Base-by-base conservation (phyloP, 1,284 basidiomycete species). In the Bjerkandera adusta region DNA sequence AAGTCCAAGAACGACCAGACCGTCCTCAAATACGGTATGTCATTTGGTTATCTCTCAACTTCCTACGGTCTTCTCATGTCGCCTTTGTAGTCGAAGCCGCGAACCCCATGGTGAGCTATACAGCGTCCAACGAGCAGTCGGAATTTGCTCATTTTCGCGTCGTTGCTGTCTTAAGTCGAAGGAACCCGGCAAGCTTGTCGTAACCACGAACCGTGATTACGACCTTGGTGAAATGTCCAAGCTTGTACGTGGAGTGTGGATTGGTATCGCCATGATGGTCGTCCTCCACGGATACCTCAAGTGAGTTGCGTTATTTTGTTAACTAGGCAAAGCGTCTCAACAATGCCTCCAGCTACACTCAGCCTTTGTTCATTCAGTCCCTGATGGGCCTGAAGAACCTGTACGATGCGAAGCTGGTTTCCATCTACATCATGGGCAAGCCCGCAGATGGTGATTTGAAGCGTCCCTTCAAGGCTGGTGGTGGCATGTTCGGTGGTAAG, bases 1-100 rank as follows among this genome's bases (percentile, higher is more conserved):
- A 94, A 92, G 77, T 73, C 79, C 59, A 95, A 93, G 79, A 98
- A 98, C 64, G 96, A 98, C 70, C 79, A 90, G 65, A 93, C 92
- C 2, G 91, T 97, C 29, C 75, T 98, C 60, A 98, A 97, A 79
- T 98, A 96, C 66, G 85, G 84, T 85, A 35, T 43, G 79, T 73
- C 20, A n/a, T n/a, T n/a, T 21, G 25, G n/a, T 45, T 16, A 7
- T 22, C 24, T 20, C 33, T n/a, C 18, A 11, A 5, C 29, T 22
- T 27, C n/a, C 16, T 30, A 10, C 20, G 27, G 49, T 30, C 37
- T 51, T 56, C 52, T 41, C 30, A 20, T 49, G 6, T 46, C 13
- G 22, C 10, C 52, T 10, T 8, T 16, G 25, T 32, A 86, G 85
- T 88, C 38, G 84, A 87, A 56, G 68, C 77, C 1, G 60, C 73